These are phyloP conservation scores for Dictyostelium brefeldianum DNA, from an alignment of 78 protist genomes.

Conservation along the genomic window DNA sequence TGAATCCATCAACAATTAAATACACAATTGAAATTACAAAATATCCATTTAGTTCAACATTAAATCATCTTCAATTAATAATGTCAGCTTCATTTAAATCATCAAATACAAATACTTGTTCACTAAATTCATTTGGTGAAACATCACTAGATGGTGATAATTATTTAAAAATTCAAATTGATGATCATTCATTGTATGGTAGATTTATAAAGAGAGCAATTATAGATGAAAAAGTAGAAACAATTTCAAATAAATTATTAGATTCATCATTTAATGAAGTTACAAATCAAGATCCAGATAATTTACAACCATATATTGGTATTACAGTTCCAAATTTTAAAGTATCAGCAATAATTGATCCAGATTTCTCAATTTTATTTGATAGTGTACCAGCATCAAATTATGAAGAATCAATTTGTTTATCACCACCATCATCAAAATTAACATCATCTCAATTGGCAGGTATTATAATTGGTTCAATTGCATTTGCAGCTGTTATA, in stretches of 20 bases:
- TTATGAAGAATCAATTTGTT: background rate
- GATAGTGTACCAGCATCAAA: background rate
- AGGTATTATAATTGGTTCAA: background rate
- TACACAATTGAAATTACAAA: background rate
- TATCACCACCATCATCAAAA: no score
- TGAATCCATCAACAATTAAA: conserved; percentile 23
- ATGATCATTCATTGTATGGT: background rate
- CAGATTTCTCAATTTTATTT: background rate
- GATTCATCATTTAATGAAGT: background rate
- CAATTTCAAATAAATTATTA: background rate
- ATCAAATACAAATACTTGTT: background rate
- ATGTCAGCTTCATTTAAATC: background rate
- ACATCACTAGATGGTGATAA: background rate
- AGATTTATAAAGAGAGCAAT: conserved; percentile 20
- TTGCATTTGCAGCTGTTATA: background rate
- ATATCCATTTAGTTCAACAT: background rate
- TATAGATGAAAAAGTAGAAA: background rate
- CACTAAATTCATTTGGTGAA: background rate
- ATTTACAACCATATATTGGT: background rate
- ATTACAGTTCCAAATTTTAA: background rate
- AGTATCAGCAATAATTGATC: background rate
- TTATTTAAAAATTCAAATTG: background rate
- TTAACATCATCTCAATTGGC: background rate
- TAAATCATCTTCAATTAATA: conserved; percentile 5
- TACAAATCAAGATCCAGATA: background rate